Evolutionary conservation across 2,329 filamentous ascomycete genomes (phyloP).

Genomic region (Hymenoscyphus repandus): DNA sequence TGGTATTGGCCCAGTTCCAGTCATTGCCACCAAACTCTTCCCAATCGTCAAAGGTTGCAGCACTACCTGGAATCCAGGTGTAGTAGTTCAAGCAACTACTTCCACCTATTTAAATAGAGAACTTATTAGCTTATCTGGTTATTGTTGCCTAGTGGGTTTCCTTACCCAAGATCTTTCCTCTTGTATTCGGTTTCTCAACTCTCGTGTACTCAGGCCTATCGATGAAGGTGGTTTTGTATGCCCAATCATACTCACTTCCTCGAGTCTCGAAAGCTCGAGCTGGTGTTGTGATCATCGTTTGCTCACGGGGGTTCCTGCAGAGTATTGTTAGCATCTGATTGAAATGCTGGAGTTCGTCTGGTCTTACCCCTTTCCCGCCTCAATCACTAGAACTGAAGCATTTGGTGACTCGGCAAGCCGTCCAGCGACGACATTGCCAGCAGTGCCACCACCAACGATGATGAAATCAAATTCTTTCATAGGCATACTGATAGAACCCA

Average conservation of each 20-base stretch:
- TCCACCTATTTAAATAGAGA: conserved; percentile 15
- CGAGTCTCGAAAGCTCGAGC: conserved; percentile 48
- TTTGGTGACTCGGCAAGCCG: conserved; percentile 47
- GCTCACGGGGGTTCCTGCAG: conserved; percentile 40
- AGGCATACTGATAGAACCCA: conserved; percentile 1
- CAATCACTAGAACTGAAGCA: conserved; percentile 41
- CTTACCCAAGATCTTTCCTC: conserved; percentile 34
- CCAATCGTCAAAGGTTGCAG: conserved; percentile 50
- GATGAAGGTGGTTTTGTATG: conserved; percentile 57
- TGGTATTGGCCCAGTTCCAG: conserved; percentile 51
- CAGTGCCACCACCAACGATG: conserved; percentile 40
- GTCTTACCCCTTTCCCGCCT: conserved; percentile 38
- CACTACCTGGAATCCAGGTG: conserved; percentile 56
- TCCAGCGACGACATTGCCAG: conserved; percentile 43
- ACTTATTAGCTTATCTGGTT: neutral
- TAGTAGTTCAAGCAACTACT: conserved; percentile 60
- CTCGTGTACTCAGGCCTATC: conserved; percentile 54
- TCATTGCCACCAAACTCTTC: conserved; percentile 39
- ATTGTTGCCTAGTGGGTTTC: neutral
- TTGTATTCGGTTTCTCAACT: conserved; percentile 56
- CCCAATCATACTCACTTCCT: conserved; percentile 52
- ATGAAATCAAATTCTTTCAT: conserved; percentile 36
- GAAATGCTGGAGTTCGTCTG: neutral
- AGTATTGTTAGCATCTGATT: neutral
- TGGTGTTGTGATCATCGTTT: conserved; percentile 49